Evolutionary conservation across 148 eudicot species (phyloP).

Genomic region (Arbutus unedo): DNA sequence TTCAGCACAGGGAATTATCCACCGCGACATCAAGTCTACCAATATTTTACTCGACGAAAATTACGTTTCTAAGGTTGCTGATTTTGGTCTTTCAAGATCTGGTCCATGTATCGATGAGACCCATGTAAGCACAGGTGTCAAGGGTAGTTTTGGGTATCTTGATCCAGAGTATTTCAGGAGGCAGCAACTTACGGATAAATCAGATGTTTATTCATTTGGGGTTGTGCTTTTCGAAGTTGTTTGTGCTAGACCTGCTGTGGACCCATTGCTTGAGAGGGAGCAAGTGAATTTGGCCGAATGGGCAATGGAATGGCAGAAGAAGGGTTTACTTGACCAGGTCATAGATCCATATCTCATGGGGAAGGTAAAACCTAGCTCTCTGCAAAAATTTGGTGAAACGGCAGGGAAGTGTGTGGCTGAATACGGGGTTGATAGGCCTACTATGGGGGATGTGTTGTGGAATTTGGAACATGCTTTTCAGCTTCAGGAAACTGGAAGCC

Average conservation of each 20-base stretch:
- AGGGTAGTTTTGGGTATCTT: conserved; percentile 93
- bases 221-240: conserved; percentile 89
- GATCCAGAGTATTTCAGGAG: conserved; percentile 94
- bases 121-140: conserved; percentile 96
- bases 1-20: conserved; percentile 90
- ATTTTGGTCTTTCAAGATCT: conserved; percentile 85
- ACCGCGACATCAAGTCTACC: conserved; percentile 94
- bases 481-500: conserved; percentile 55
- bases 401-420: conserved; percentile 92
- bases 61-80: conserved; percentile 87
- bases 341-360: conserved; percentile 59
- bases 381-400: conserved; percentile 74
- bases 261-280: conserved; percentile 71
- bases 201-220: conserved; percentile 92
- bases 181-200: conserved; percentile 87
- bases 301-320: conserved; percentile 74
- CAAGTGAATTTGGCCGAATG: conserved; percentile 92
- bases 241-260: conserved; percentile 93
- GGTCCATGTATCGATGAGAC: conserved; percentile 89
- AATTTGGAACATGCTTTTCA: conserved; percentile 80
- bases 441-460: conserved; percentile 96
- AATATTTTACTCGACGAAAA: conserved; percentile 84
- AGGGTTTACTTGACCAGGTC: conserved; percentile 60
- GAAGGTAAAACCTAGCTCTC: conserved; percentile 51
- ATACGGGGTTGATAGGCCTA: conserved; percentile 88